Evolutionary conservation across 2,329 filamentous ascomycete genomes (phyloP).

Genomic region (Microcyclospora tardicrescens): DNA sequence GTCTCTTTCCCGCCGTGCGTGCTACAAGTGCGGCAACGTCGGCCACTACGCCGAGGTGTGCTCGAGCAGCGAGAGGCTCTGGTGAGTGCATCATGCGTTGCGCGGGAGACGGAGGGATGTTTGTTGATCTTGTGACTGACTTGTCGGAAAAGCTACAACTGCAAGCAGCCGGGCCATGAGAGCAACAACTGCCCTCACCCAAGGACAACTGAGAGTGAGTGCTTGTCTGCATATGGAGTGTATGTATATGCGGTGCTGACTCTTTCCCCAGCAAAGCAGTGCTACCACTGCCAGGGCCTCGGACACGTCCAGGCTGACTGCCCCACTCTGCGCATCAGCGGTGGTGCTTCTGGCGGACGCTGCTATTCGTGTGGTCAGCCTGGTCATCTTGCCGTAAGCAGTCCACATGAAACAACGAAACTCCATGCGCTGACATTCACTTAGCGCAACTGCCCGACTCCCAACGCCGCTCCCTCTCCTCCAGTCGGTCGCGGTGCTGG

Average conservation of each 20-base stretch:
- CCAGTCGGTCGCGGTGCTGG: constrained; percentile 48
- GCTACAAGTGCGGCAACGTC: constrained; percentile 42
- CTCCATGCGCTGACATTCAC: constrained; percentile 5
- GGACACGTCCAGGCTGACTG: constrained; percentile 98
- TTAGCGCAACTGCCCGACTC: constrained; percentile 71
- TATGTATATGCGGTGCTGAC: constrained; percentile 9
- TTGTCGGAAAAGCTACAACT: constrained; percentile 63
- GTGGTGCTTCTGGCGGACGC: constrained; percentile 63
- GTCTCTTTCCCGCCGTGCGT: constrained; percentile 40
- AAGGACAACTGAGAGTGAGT: constrained; percentile 78
- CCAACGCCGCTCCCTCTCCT: constrained; percentile 45
- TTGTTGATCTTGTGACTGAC: no score
- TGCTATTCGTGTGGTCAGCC: constrained; percentile 96
- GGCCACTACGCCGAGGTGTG: constrained; percentile 66
- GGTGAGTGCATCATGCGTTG: neutral
- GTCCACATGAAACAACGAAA: constrained; percentile 1
- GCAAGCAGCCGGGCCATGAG: constrained; percentile 92
- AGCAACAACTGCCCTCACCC: constrained; percentile 95
- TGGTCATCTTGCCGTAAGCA: constrained; percentile 75
- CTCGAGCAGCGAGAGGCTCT: constrained; percentile 93
- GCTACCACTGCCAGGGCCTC: constrained; percentile 98
- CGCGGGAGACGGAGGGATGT: no score
- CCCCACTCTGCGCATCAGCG: constrained; percentile 85
- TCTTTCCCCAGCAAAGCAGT: constrained; percentile 67
- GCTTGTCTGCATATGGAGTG: neutral